These are phyloP conservation scores for Gryganskiella cystojenkinii DNA, from an alignment of 192 early-diverging fungal species.

Conservation along the genomic window DNA sequence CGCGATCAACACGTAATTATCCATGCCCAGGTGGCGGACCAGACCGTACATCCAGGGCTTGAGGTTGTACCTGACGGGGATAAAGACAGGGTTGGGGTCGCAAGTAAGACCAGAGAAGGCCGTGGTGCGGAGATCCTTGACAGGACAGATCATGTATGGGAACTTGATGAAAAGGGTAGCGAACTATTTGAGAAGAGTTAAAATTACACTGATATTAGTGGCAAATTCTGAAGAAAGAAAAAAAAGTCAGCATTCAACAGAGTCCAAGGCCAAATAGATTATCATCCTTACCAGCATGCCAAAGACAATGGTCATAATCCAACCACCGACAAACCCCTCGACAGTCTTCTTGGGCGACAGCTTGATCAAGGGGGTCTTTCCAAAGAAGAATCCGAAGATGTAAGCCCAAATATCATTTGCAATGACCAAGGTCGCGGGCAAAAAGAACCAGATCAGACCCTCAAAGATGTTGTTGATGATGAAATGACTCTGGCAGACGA, in stretches of 20 bases:
- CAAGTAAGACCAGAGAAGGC: slow-evolving; percentile 64
- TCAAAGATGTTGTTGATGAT: slow-evolving; percentile 99
- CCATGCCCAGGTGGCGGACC: slow-evolving; percentile 44
- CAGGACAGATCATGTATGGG: slow-evolving; percentile 71
- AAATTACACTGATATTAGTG: background rate
- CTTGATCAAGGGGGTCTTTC: slow-evolving; percentile 88
- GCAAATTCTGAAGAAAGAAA: background rate
- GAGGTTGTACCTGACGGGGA: slow-evolving; percentile 52
- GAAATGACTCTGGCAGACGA: slow-evolving; percentile 94
- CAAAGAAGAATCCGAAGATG: slow-evolving; percentile 96
- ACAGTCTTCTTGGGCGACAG: slow-evolving; percentile 99
- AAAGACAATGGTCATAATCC: slow-evolving; percentile 87
- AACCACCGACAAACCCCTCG: slow-evolving; percentile 95
- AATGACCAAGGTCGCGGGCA: slow-evolving; percentile 90
- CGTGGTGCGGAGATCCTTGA: slow-evolving; percentile 60
- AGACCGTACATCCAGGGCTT: slow-evolving; percentile 56
- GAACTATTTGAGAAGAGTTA: slow-evolving; percentile 25
- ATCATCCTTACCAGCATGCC: slow-evolving; percentile 71
- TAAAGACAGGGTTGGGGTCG: slow-evolving; percentile 68
- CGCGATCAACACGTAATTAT: slow-evolving; percentile 70
- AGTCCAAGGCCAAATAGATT: background rate
- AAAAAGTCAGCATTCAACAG: background rate
- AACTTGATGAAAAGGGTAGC: slow-evolving; percentile 61
- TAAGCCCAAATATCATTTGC: slow-evolving; percentile 98
- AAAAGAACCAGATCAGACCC: slow-evolving; percentile 96